These are phyloP conservation scores for Mycena belliarum DNA, from an alignment of 768 basidiomycete species.

Conservation along the genomic window DNA sequence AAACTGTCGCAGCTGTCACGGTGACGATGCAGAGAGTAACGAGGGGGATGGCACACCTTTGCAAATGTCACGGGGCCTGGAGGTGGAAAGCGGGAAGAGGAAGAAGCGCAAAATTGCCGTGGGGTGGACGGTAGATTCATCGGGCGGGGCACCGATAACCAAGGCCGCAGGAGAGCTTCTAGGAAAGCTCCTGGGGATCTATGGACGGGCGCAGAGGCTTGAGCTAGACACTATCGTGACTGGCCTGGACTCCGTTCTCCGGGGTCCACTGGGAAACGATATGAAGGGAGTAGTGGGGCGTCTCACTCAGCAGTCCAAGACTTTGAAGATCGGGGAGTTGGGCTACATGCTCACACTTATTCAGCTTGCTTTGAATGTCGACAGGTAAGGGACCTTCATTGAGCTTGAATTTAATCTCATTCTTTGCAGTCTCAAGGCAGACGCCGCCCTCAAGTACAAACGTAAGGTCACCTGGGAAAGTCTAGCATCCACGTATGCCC, in stretches of 20 bases:
- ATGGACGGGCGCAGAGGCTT: neutral
- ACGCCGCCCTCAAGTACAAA: neutral
- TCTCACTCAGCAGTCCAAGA: neutral
- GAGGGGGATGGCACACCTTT: neutral
- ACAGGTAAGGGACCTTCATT: neutral
- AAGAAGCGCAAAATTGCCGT: neutral
- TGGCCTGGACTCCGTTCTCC: neutral
- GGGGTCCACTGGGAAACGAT: neutral
- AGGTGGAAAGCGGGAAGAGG: neutral
- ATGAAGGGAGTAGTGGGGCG: neutral
- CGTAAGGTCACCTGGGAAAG: neutral
- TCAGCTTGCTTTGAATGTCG: slow-evolving; percentile 2
- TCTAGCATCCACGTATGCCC: neutral
- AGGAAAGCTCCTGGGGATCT: neutral
- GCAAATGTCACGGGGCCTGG: no score
- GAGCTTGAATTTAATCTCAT: neutral
- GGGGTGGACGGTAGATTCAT: neutral
- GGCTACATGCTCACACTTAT: neutral
- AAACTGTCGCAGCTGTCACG: neutral
- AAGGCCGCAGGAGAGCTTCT: neutral
- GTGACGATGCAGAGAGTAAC: neutral
- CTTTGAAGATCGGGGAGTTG: neutral
- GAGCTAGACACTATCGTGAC: neutral
- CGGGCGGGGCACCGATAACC: neutral
- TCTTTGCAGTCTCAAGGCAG: neutral